Conservation (phyloP, 352 stramenopile species). For the Thalassiosira mediterranea region DNA sequence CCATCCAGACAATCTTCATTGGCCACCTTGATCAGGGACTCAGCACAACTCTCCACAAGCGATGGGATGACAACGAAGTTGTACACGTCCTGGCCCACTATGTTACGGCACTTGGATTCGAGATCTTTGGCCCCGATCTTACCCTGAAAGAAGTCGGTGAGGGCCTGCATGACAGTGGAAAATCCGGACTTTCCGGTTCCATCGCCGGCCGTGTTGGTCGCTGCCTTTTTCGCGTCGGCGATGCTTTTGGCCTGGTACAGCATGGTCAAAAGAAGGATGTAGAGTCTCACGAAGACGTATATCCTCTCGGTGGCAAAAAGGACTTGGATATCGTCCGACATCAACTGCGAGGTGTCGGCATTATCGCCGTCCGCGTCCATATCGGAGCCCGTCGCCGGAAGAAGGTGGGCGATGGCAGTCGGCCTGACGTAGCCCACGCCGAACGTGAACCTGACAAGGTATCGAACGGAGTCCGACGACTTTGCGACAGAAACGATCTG, state of each 20-base stretch:
- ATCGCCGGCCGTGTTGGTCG: constrained; percentile 4
- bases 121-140: constrained; percentile 60
- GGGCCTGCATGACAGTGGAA: constrained; percentile 32
- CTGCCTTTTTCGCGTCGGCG: constrained; percentile 21
- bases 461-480: constrained; percentile 37
- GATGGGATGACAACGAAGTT: constrained; percentile 67
- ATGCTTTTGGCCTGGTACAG: constrained; percentile 49
- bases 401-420: constrained; percentile 60
- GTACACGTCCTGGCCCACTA: constrained; percentile 49
- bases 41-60: constrained; percentile 67
- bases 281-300: constrained; percentile 79
- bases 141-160: constrained; percentile 57
- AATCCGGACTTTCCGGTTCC: constrained; percentile 3
- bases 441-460: constrained; percentile 75
- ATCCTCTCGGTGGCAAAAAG: constrained; percentile 78
- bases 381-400: constrained; percentile 49
- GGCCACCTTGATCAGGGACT: constrained; percentile 54
- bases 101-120: constrained; percentile 64
- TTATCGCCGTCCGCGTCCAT: constrained; percentile 15
- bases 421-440: constrained; percentile 65
- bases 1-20: constrained; percentile 63
- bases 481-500: constrained; percentile 60
- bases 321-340: constrained; percentile 64
- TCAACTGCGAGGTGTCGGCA: constrained; percentile 32
- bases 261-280: constrained; percentile 67